Base-by-base conservation (phyloP, 2,329 filamentous ascomycete genomes). In the Exophiala sp. region DNA sequence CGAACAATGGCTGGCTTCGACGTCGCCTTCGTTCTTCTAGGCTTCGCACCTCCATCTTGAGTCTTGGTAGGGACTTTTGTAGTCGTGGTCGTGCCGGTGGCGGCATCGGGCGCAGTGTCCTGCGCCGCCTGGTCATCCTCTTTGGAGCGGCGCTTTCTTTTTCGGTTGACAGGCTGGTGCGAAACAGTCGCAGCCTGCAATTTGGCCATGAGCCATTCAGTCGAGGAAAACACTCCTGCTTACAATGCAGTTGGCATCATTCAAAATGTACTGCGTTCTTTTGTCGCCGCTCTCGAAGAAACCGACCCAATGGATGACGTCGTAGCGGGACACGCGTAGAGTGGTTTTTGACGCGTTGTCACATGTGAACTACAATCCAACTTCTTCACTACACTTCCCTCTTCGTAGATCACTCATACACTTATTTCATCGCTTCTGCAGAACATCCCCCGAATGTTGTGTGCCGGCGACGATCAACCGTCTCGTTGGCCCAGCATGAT, bases 21-120 rank as follows among this genome's bases (percentile, higher is more conserved):
- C 55, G 39, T 55, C 77, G 78, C 41, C 5, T 71, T 64, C 5
- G 68, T 71, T 59, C 78, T 69, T 36, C 72, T 68, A 12, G 78
- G 75, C 59, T 80, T 76, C 62, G 77, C 75, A 21, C 78, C 78
- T 40, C 80, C 80, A 73, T 84, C 80, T 44, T 79, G 72, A 21
- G 72, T 77, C 65, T 83, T 84, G 1, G 80, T 83, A 2, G 78
- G 75, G 12, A 83, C 66, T 16, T 68, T 75, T 1, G 72, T 74
- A 3, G 72, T 78, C 3, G 69, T 69, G 14, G 63, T 55, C 8
- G 54, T 33, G 7, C 12, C 21, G n/a, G 29, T 40, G 12, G 49
- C 16, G 24, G 40, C 3, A 41, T 39, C 41, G 39, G 50, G 20
- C 35, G 11, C 20, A 21, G 34, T 8, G 8, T 47, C 40, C n/a